Percentiles rank a stretch among this genome's conserved stretches.
phyloP scores from a whole-genome alignment of 163 green algal genomes.

The Chlorella variabilis region DNA sequence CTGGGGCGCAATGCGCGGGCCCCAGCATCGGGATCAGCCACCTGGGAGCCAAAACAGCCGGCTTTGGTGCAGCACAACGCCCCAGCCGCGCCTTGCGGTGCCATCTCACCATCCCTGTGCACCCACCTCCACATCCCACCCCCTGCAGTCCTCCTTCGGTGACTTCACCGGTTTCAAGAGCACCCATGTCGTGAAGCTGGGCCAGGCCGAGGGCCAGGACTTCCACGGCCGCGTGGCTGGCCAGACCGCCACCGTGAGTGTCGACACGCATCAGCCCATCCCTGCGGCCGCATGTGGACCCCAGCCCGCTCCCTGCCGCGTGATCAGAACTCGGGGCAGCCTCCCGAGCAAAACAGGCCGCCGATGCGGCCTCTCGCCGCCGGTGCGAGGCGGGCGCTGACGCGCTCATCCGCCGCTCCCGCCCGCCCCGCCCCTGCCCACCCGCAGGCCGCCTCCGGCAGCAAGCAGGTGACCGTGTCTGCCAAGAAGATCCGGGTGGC shows the following conservation, averaged over 20 bases:
- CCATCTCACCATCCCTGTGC: not conserved
- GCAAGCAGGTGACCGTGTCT: conserved; percentile 60
- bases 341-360: not conserved
- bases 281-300: too few species aligned
- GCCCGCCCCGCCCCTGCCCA: not conserved
- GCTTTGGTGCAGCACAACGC: too few species aligned
- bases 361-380: too few species aligned
- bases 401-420: not conserved
- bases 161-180: conserved; percentile 48
- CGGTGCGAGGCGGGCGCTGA: not conserved
- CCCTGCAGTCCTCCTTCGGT: conserved; percentile 15
- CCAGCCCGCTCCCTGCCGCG: too few species aligned
- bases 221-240: conserved; percentile 44
- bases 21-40: not conserved
- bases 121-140: not conserved
- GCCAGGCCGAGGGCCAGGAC: conserved; percentile 20
- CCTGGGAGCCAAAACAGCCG: too few species aligned
- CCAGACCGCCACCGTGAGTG: conserved; percentile 55
- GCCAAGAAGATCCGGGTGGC: conserved; percentile 95
- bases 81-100: too few species aligned
- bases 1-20: not conserved
- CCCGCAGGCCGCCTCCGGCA: conserved; percentile 36
- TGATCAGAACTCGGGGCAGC: too few species aligned
- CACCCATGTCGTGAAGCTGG: conserved; percentile 4
- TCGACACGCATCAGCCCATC: not conserved